These are phyloP conservation scores for Phialocephala sp. DNA, from an alignment of 2,329 filamentous ascomycete genomes.

Conservation along the genomic window DNA sequence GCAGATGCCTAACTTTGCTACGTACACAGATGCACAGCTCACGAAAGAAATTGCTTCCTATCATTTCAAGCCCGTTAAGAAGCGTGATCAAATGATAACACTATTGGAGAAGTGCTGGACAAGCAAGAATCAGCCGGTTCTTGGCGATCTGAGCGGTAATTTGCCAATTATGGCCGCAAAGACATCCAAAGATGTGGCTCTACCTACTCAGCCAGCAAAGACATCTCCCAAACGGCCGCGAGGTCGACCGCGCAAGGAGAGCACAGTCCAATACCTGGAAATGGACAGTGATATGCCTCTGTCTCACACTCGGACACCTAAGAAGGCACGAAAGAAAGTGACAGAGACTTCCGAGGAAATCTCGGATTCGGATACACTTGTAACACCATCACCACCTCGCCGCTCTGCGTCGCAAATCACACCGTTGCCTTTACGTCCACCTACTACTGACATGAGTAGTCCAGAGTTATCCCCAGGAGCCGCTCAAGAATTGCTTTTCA, in stretches of 20 bases:
- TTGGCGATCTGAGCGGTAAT: conserved; percentile 38
- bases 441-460: conserved; percentile 23
- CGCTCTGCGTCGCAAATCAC: conserved; percentile 31
- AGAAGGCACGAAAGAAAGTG: conserved; percentile 35
- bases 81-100: conserved; percentile 70
- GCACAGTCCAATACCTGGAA: conserved; percentile 29
- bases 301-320: conserved; percentile 39
- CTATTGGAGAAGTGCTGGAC: conserved; percentile 75
- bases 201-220: conserved; percentile 31
- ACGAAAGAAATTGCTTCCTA: conserved; percentile 66
- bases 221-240: conserved; percentile 43
- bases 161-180: conserved; percentile 17
- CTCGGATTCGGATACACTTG: conserved; percentile 52
- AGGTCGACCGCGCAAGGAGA: conserved; percentile 51
- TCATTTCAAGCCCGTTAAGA: conserved; percentile 76
- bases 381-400: conserved; percentile 38
- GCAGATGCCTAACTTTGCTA: conserved; percentile 60
- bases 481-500: conserved; percentile 54
- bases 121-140: conserved; percentile 53
- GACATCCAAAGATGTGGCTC: conserved; percentile 8
- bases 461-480: conserved; percentile 42
- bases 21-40: conserved; percentile 67
- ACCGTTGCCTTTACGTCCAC: conserved; percentile 27
- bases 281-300: conserved; percentile 33
- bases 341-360: conserved; percentile 51